Conservation (phyloP, 371 early-diverging fungal genomes). For the Phascolomyces articulosus region DNA sequence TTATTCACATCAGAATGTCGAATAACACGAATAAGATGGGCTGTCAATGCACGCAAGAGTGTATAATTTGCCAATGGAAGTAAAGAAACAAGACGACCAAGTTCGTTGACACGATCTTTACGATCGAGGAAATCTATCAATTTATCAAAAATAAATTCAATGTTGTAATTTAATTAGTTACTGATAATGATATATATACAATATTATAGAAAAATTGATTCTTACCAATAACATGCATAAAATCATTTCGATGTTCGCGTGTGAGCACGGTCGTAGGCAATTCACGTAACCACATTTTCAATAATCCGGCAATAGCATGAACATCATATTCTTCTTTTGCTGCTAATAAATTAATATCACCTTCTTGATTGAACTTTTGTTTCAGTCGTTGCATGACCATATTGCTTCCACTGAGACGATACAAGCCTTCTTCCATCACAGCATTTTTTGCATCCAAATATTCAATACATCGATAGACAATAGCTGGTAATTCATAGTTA, state of each 20-base stretch:
- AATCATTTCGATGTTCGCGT: conserved; percentile 66
- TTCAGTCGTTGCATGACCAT: conserved; percentile 73
- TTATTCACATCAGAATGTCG: conserved; percentile 65
- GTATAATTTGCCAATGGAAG: conserved; percentile 68
- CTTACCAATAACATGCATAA: conserved; percentile 63
- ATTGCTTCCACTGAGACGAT: conserved; percentile 86
- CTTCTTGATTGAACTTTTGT: conserved; percentile 78
- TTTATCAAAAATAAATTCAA: background rate
- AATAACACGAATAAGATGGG: conserved; percentile 70
- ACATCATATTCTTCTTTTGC: conserved; percentile 67
- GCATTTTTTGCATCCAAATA: conserved; percentile 86
- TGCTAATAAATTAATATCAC: conserved; percentile 67
- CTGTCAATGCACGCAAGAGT: conserved; percentile 61
- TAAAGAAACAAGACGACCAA: conserved; percentile 58
- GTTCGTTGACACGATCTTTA: conserved; percentile 62
- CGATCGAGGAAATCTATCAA: conserved; percentile 53
- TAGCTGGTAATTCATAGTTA: conserved; percentile 82
- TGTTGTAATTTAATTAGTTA: background rate
- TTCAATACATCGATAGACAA: conserved; percentile 94
- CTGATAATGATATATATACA: too few relatives aligned
- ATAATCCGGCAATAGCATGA: conserved; percentile 81
- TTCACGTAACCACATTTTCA: conserved; percentile 85
- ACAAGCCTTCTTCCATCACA: conserved; percentile 92
- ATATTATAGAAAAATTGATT: background rate
- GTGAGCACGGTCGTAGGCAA: conserved; percentile 80